Evolutionary conservation across 257 asterid genomes (phyloP).

Genomic region (Solanum medicagineum): DNA sequence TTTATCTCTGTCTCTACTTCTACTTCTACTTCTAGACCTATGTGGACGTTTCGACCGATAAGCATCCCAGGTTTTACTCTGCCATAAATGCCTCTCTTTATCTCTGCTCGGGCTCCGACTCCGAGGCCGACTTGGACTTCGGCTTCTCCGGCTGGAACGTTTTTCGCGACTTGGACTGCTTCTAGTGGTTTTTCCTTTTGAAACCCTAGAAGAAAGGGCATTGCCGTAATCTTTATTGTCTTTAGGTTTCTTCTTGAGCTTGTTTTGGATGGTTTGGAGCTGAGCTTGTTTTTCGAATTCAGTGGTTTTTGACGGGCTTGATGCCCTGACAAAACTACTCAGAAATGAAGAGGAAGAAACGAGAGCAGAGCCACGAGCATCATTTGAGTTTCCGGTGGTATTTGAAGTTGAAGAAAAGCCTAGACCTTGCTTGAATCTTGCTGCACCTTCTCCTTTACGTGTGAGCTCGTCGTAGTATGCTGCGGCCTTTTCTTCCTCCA

Average conservation of each 20-base stretch:
- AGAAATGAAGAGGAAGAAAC: constrained; percentile 49
- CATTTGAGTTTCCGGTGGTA: too few relatives aligned
- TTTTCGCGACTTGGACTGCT: background rate
- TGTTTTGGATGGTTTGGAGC: constrained; percentile 54
- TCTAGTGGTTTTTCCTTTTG: background rate
- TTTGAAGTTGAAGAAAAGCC: constrained; percentile 45
- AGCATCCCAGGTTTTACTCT: constrained; percentile 18
- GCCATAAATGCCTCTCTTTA: constrained; percentile 8
- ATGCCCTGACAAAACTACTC: constrained; percentile 61
- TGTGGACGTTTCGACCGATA: constrained; percentile 16
- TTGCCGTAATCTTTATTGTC: background rate
- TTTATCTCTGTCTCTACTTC: constrained; percentile 28
- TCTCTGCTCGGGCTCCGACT: constrained; percentile 21
- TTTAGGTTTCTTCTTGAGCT: constrained; percentile 43
- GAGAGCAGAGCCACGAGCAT: constrained; percentile 41
- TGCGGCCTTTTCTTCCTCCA: constrained; percentile 95
- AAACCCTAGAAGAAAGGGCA: constrained; percentile 3
- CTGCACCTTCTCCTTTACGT: constrained; percentile 88
- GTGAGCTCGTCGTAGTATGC: constrained; percentile 84
- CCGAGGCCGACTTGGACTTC: background rate
- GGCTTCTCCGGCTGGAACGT: background rate
- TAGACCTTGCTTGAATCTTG: constrained; percentile 82
- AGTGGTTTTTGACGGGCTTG: constrained; percentile 49
- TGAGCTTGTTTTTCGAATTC: constrained; percentile 47
- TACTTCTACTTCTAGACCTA: constrained; percentile 22